These are phyloP conservation scores for Lyophyllum atratum DNA, from an alignment of 768 basidiomycete genomes.

Conservation along the genomic window DNA sequence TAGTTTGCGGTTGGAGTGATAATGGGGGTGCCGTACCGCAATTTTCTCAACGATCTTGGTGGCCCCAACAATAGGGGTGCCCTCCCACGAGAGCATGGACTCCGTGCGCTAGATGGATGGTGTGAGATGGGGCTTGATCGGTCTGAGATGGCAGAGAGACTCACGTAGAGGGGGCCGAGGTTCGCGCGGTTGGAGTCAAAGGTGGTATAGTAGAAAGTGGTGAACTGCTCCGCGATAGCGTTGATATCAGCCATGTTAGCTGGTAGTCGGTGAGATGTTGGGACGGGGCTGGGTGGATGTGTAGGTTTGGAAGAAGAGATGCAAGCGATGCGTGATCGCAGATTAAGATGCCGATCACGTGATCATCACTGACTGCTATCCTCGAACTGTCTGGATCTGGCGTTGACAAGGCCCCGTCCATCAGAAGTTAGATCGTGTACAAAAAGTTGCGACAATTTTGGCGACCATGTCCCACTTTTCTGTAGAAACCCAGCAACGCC, in stretches of 20 bases:
- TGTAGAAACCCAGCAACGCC: constrained; percentile 41
- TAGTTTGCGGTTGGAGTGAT: neutral
- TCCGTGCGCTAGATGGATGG: constrained; percentile 55
- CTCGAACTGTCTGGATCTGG: neutral
- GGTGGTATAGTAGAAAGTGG: constrained; percentile 78
- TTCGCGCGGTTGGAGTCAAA: constrained; percentile 66
- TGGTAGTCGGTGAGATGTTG: neutral
- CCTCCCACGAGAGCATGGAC: constrained; percentile 91
- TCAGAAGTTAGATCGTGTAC: constrained; percentile 6
- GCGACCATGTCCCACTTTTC: constrained; percentile 40
- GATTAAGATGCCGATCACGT: constrained; percentile 20
- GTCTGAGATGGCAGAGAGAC: constrained; percentile 30
- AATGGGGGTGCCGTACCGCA: constrained; percentile 41
- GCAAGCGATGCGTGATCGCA: neutral
- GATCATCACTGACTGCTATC: constrained; percentile 5
- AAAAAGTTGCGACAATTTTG: neutral
- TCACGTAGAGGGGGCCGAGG: constrained; percentile 76
- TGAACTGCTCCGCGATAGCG: constrained; percentile 76
- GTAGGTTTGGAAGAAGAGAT: constrained; percentile 11
- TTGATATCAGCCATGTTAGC: constrained; percentile 71
- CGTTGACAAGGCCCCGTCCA: constrained; percentile 1
- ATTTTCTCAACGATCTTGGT: constrained; percentile 71
- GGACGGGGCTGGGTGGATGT: neutral
- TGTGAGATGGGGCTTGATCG: constrained; percentile 26
- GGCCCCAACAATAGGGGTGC: constrained; percentile 54